Base-by-base conservation (phyloP, 495 filamentous ascomycete genomes). In the Halenospora varia region DNA sequence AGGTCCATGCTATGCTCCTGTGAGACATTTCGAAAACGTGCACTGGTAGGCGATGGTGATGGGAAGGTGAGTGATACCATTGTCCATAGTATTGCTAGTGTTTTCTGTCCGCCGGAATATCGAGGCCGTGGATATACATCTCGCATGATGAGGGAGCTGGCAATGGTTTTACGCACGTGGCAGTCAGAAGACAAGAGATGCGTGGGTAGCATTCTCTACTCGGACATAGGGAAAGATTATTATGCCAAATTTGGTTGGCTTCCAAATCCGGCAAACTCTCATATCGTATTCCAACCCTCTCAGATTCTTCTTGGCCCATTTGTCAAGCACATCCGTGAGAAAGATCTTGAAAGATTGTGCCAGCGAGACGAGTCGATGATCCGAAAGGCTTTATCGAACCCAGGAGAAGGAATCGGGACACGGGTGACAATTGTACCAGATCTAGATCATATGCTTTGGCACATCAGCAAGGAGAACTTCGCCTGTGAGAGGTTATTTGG, bases 171-270 rank as follows among this genome's bases (percentile, higher is more conserved):
- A 9, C 19, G 19, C 23, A n/a, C n/a, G n/a, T n/a, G n/a, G n/a
- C 63, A 68, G 72, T 60, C 66, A 85, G 51, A 71, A 78, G 64
- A 77, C 66, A n/a, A n/a, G n/a, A n/a, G n/a, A n/a, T 54, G 64
- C 64, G 48, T 53, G 3, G 69, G 71, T 39, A 70, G 59, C 11
- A 81, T 91, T 19, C 70, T 97, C 40, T 97, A 85, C 71, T 96
- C 92, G 17, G 93, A 97, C 69, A 96, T 97, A 62, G 93, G 93
- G 4, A 95, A 92, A 73, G 67, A 71, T 10, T 96, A 93, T 70
- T 97, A 96, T 70, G 80, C 89, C 10, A 79, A 78, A 49, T 78
- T 81, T 59, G 93, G 91, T 17, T 97, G 93, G 93, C 71, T 80
- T 55, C 77, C 87, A 0, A 90, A 83, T 60, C 67, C 70, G 11